These are phyloP conservation scores for Candida glucosophila DNA, from an alignment of 1,139 yeast species.

Conservation along the genomic window DNA sequence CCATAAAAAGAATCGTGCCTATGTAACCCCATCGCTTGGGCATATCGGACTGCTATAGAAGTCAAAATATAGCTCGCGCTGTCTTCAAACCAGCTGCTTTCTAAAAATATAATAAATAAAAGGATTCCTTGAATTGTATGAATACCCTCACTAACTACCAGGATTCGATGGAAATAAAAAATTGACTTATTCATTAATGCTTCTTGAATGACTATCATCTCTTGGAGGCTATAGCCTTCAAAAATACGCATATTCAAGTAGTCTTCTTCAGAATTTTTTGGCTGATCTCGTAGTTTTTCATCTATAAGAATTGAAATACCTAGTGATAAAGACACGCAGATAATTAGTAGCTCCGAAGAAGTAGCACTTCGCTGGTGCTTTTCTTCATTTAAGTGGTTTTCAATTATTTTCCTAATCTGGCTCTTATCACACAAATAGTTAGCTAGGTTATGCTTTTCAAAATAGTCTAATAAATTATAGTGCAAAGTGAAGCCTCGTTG, in stretches of 20 bases:
- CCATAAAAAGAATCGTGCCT: conserved; percentile 41
- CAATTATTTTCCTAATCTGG: conserved; percentile 13
- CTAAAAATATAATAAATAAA: conserved; percentile 36
- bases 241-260: not conserved
- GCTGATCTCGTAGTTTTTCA: conserved; percentile 4
- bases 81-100: conserved; percentile 32
- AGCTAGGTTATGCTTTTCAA: conserved; percentile 9
- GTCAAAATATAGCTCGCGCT: conserved; percentile 36
- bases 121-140: conserved; percentile 42
- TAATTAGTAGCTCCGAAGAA: conserved; percentile 23
- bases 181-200: conserved; percentile 28
- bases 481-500: conserved; percentile 17
- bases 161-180: conserved; percentile 39
- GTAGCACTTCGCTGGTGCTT: conserved; percentile 5
- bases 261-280: not conserved
- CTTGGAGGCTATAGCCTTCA: conserved; percentile 4
- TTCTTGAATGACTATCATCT: conserved; percentile 15
- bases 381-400: conserved; percentile 3
- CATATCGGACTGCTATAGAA: conserved; percentile 48
- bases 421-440: conserved; percentile 10
- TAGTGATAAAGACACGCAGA: conserved; percentile 22
- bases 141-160: conserved; percentile 43
- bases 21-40: conserved; percentile 61
- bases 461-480: conserved; percentile 15
- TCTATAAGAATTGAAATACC: conserved; percentile 17